Base-by-base conservation (phyloP, 1,139 yeast genomes). In the Debaryomycetaceae sp. region DNA sequence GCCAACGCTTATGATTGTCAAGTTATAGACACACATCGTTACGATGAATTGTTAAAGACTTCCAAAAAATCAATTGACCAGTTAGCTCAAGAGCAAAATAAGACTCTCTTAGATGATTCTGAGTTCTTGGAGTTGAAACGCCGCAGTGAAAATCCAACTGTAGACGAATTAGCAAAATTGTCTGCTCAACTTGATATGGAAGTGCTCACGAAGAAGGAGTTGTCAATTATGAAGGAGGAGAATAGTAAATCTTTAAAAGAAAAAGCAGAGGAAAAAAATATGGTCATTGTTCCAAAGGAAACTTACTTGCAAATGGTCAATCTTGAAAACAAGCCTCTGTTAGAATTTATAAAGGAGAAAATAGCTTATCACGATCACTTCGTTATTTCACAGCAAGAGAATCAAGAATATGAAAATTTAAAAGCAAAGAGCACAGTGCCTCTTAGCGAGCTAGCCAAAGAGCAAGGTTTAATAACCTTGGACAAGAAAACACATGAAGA, bases 271-370 rank as follows among this genome's bases (percentile, higher is more conserved):
- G 50, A 43, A 32, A 58, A 56, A 37, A 61, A 40, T 13, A 42
- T 36, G 30, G 48, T 51, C 5, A 30, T 29, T 19, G 48, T 73
- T 36, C 56, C 70, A 4, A 46, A 50, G 5, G 51, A 47, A 34
- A 65, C 63, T 18, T 47, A 55, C 17, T 43, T 42, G 32, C 40
- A 41, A 18, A 43, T 59, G 43, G 37, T 39, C 13, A 33, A 34
- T 1, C 42, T 33, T 30, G 11, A 31, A 6, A 29, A 17, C 9
- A 24, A 34, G 4, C 75, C 76, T 5, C 37, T 54, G 6, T 17
- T 58, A 6, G 59, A 59, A 0, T 61, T 55, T 37, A 36, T 70
- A 13, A 42, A 47, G 3, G 52, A 51, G 2, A 61, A 65, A 39
- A 62, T 67, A 2, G 33, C 41, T n/a, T 39, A 33, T 0, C 42